Evolutionary conservation across 2,329 filamentous ascomycete species (phyloP).

Genomic region (Penicillium psychrosexuale): DNA sequence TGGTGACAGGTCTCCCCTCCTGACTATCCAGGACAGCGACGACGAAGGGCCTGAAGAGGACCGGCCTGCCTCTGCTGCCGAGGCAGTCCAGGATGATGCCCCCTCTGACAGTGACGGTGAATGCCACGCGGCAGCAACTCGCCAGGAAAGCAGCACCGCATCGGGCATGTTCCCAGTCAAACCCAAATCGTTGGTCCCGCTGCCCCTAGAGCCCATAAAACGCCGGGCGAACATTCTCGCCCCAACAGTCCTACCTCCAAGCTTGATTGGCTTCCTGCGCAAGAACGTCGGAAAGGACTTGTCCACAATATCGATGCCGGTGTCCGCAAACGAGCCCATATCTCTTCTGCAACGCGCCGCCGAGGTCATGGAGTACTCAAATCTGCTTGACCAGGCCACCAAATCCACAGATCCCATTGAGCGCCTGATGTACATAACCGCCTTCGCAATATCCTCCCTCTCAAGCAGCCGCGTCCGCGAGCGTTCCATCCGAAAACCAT

Average conservation of each 20-base stretch:
- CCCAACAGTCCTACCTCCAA: conserved; percentile 77
- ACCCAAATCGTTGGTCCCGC: conserved; percentile 70
- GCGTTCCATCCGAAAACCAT: conserved; percentile 89
- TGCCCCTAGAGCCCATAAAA: conserved; percentile 66
- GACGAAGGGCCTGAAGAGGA: conserved; percentile 55
- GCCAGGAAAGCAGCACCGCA: conserved; percentile 34
- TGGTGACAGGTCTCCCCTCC: conserved; percentile 57
- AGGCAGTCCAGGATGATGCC: conserved; percentile 54
- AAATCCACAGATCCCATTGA: conserved; percentile 57
- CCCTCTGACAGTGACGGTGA: conserved; percentile 62
- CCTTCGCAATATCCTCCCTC: conserved; percentile 86
- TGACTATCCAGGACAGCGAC: conserved; percentile 73
- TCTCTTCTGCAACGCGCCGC: conserved; percentile 84
- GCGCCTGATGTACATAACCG: conserved; percentile 77
- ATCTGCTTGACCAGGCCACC: conserved; percentile 73
- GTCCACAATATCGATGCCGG: conserved; percentile 95
- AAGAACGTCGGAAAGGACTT: conserved; percentile 99
- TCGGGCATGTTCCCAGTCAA: conserved; percentile 67
- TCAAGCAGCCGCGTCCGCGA: conserved; percentile 81
- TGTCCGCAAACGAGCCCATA: conserved; percentile 89
- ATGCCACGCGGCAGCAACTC: conserved; percentile 38
- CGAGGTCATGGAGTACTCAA: conserved; percentile 87
- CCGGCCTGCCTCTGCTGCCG: conserved; percentile 32
- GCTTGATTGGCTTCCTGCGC: conserved; percentile 86
- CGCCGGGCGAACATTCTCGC: conserved; percentile 69